phyloP scores from a whole-genome alignment of 495 filamentous ascomycete genomes.

The Diplogelasinospora grovesii region DNA sequence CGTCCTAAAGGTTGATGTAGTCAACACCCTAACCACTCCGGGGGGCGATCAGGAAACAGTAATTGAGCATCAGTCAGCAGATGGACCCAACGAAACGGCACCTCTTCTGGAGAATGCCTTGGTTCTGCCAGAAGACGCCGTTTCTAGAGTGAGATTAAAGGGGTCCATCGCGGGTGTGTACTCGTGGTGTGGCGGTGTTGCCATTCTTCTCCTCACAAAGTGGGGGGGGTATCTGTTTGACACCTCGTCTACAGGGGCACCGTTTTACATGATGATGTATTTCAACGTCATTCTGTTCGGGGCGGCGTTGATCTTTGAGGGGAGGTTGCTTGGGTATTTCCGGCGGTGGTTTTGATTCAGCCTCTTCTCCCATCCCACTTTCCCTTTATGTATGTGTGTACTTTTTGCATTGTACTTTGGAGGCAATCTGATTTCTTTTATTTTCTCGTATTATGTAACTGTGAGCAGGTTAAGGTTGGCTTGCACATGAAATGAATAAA shows the following conservation, averaged over 20 bases:
- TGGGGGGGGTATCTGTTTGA: constrained; percentile 85
- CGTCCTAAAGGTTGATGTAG: constrained; percentile 53
- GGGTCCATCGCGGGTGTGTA: constrained; percentile 93
- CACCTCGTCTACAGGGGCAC: constrained; percentile 56
- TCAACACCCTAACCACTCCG: constrained; percentile 11
- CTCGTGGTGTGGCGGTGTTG: constrained; percentile 81
- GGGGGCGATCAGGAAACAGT: constrained; percentile 22
- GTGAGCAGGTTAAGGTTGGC: too few relatives aligned
- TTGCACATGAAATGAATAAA: too few relatives aligned
- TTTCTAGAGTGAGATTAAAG: constrained; percentile 59
- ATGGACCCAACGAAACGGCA: constrained; percentile 18
- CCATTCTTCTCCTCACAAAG: constrained; percentile 88
- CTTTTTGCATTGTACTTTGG: too few relatives aligned
- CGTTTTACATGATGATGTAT: constrained; percentile 85
- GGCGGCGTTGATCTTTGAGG: too few relatives aligned
- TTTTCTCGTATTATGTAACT: too few relatives aligned
- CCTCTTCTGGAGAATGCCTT: constrained; percentile 24
- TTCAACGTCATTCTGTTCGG: constrained; percentile 78
- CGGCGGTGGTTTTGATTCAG: too few relatives aligned
- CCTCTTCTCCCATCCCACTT: too few relatives aligned
- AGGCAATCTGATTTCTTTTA: too few relatives aligned
- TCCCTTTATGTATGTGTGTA: too few relatives aligned
- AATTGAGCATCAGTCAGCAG: constrained; percentile 18
- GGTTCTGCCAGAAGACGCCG: constrained; percentile 16
- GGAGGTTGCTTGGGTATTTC: too few relatives aligned